Evolutionary conservation across 768 basidiomycete genomes (phyloP), one percentile per base, ranked within the genome.

Genomic region (Boletus barrowsii): DNA sequence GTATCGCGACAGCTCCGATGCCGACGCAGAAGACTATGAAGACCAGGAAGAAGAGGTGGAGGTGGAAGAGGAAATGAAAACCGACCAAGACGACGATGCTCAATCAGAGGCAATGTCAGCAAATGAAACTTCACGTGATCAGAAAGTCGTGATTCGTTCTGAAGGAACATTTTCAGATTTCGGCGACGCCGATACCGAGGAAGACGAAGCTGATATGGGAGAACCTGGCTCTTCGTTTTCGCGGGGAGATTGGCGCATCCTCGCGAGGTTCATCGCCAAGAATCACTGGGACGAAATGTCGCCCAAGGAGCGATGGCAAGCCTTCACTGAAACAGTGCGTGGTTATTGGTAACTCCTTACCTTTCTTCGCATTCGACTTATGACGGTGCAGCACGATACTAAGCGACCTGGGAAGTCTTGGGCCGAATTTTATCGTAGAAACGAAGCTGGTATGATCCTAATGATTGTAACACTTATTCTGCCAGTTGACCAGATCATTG

Each of bases 161-260:
- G 53, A 64, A 49, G 55, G 59, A 51, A 17, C 55, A 51, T 49
- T 42, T 58, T 43, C 55, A 54, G 59, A 64, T 54, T 55, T 52
- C 43, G 58, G 49, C 55, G 63, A 64, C 41, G 52, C 41, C 53
- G 62, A 64, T 47, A 66, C 65, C 36, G 68, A 69, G 41, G 67
- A 61, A 35, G 69, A 67, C 42, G 68, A 63, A 46, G 57, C 56
- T 54, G 56, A 78, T 20, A 86, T 87, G 84, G 83, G 85, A 11
- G 64, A 61, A 49, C 72, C 63, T 47, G 80, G 83, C 15, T 68
- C 66, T 37, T 57, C 77, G 5, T 84, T 83, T 57, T 81, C 77
- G 24, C 74, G 77, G n/a, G 83, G 83, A n/a, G 87, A 89, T 62
- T 69, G 80, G 52, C 79, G 83, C 55, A 73, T 79, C 44, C 73